Evolutionary conservation across 2,329 filamentous ascomycete genomes (phyloP), one percentile per base, ranked within the genome.

Genomic region (Colletotrichum acutatum): DNA sequence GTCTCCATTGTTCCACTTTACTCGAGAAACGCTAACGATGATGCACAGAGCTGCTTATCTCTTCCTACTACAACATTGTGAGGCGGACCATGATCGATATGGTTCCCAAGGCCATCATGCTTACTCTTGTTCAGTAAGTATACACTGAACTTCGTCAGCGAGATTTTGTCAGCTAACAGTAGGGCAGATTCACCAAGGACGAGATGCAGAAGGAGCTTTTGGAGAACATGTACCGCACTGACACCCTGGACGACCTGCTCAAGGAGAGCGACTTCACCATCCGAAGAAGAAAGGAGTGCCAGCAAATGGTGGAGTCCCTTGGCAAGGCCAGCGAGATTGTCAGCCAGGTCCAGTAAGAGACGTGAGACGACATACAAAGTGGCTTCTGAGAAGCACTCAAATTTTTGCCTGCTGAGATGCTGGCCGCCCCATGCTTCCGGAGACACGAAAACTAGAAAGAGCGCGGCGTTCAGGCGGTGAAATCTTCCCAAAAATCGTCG

Each of bases 61-160:
- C 92, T 69, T 98, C 95, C 0, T 99, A 99, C 88, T 99, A 94
- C 86, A 98, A 98, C 85, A 99, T 99, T 81, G 95, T 98, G 76
- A 95, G 95, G 87, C 90, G 97, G 77, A 99, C 97, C 74, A 97
- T 99, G 95, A 98, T 98, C 77, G 97, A 99, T 81, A 99, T 99
- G 97, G 97, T 99, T 6, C 97, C 97, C 77, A 99, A 99, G 86
- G 97, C 97, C 53, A 97, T 99, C 81, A 99, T 99, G 97, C 90
- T 98, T 77, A 98, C 90, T 78, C 93, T 99, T 58, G 97, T 99
- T 64, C 92, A 96, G 93, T 98, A 91, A 82, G 95, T 92, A 11
- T 4, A 54, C 30, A 9, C 34, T 2, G 22, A 26, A 16, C 6
- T 58, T n/a, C 19, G n/a, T n/a, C n/a, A 30, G 16, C 12, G 37